Base-by-base conservation (phyloP, 23 red algal species). In the Rhodosorus marinus region DNA sequence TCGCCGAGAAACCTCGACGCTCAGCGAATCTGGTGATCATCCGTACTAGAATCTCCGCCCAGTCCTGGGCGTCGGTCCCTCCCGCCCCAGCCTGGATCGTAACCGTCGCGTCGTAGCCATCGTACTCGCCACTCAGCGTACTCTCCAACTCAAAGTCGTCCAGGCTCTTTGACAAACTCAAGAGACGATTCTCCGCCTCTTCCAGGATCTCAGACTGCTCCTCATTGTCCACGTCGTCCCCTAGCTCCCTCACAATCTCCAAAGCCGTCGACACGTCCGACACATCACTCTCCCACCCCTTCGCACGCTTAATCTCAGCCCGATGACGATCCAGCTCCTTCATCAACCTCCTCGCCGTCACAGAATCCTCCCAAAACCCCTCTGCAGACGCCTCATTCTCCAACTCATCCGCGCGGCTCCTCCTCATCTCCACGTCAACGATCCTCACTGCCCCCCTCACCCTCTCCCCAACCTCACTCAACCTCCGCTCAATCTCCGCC, bases 61-160 rank as follows among this genome's bases (percentile, higher is more conserved):
- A 98, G 55, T 98, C 90, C 45, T 80, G 72, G 1, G 90, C 90
- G 66, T 98, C 90, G 0, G 79, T 85, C 6, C 90, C 90, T 7
- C 90, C 90, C 2, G 79, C 90, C 22, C 90, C 90, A 4, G 90
- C 90, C 40, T 35, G 45, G 1, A 98, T 43, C 14, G 64, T 84
- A 33, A 98, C 6, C 2, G 74, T 47, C 29, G 72, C 71, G 14
- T 68, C 73, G 35, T 47, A 29, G 8, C 42, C 26, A 34, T 98
- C 90, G 57, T 85, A 55, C 41, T 32, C 41, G n/a, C 90, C 90
- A 26, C 65, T 60, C 14, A 98, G 53, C 60, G 81, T 34, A 17
- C 41, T 41, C n/a, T 80, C 67, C 47, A 59, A 43, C 47, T 98
- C 90, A 20, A 46, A 98, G 26, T 51, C 55, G 14, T 54, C 72